phyloP scores from a whole-genome alignment of 495 filamentous ascomycete species.

The Cladorrhinum samala region DNA sequence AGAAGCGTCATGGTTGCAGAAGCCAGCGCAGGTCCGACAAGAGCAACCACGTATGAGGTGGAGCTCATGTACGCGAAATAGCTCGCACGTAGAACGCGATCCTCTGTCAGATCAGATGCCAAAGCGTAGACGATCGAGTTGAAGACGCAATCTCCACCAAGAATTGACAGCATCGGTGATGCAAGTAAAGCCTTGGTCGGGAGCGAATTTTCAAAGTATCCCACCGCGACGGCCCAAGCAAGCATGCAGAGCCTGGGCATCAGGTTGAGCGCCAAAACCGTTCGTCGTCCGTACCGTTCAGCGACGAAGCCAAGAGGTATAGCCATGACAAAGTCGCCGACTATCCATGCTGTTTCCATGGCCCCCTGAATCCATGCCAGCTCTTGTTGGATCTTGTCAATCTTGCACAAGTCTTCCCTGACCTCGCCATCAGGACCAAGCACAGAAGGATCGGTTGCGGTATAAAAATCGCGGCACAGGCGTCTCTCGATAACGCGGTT shows the following conservation, averaged over 20 bases:
- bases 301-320: slow-evolving; percentile 38
- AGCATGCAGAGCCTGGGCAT: slow-evolving; percentile 35
- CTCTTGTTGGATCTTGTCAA: slow-evolving; percentile 37
- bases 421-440: slow-evolving; percentile 30
- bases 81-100: slow-evolving; percentile 34
- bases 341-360: slow-evolving; percentile 40
- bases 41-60: slow-evolving; percentile 33
- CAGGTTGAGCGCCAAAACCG: slow-evolving; percentile 36
- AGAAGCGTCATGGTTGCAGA: slow-evolving; percentile 35
- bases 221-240: slow-evolving; percentile 33
- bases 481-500: slow-evolving; percentile 43
- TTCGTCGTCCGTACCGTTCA: slow-evolving; percentile 31
- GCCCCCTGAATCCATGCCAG: slow-evolving; percentile 40
- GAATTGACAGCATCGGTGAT: slow-evolving; percentile 31
- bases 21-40: slow-evolving; percentile 38
- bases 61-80: slow-evolving; percentile 42
- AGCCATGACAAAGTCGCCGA: slow-evolving; percentile 42
- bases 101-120: slow-evolving; percentile 34
- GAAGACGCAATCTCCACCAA: slow-evolving; percentile 43
- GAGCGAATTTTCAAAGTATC: slow-evolving; percentile 33
- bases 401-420: slow-evolving; percentile 42
- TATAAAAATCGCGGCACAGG: slow-evolving; percentile 42
- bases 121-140: slow-evolving; percentile 41
- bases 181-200: slow-evolving; percentile 33
- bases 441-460: slow-evolving; percentile 27